Conservation (phyloP, 2,329 filamentous ascomycete genomes). For the Microdochium trichocladiopsis region DNA sequence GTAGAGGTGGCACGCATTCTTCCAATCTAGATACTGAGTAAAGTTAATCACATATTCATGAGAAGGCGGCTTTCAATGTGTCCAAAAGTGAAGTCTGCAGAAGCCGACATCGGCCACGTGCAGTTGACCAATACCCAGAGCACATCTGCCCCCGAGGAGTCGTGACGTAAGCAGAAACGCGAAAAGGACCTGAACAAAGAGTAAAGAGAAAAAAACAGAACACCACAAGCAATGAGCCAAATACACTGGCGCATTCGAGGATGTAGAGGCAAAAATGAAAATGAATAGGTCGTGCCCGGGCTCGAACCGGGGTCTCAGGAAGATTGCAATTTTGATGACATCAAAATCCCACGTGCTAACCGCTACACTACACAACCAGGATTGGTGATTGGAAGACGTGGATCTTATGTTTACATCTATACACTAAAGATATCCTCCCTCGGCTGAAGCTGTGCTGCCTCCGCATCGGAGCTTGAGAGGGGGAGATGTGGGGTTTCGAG, state of each 20-base stretch:
- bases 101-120: no score
- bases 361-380: slow-evolving; percentile 19
- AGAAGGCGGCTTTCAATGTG: no score
- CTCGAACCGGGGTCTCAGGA: slow-evolving; percentile 18
- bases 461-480: not conserved
- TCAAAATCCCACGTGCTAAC: slow-evolving; percentile 21
- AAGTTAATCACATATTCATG: no score
- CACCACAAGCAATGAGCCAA: no score
- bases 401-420: slow-evolving; percentile 5
- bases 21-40: no score
- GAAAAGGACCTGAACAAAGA: not conserved
- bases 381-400: slow-evolving; percentile 5
- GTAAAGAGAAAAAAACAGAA: not conserved
- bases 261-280: not conserved
- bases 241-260: no score
- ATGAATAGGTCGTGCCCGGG: slow-evolving; percentile 11
- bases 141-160: no score
- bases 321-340: slow-evolving; percentile 2
- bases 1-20: no score
- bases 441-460: not conserved
- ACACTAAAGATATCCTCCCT: not conserved
- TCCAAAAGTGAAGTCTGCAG: no score
- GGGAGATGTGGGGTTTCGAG: not conserved
- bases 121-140: no score
- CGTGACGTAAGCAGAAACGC: no score